Evolutionary conservation across 2,329 filamentous ascomycete species (phyloP), one percentile per base, ranked within the genome.

Genomic region (Trichoderma asperellum): DNA sequence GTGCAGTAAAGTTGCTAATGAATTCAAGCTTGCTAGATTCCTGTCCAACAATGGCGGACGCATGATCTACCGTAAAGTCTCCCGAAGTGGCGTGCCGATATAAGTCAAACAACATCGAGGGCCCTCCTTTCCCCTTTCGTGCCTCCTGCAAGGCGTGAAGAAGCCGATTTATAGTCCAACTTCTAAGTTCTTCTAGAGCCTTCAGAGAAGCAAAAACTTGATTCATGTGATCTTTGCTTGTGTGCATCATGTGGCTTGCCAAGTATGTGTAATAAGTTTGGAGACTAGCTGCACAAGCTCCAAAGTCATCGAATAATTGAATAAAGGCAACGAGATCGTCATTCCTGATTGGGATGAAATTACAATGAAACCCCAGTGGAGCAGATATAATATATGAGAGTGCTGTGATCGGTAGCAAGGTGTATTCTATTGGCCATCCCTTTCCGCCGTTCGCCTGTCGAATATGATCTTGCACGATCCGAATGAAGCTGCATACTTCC

Each of bases 1-100:
- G 6, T 6, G 62, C 27, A 47, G 24, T 24, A 12, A 34, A 37
- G 10, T 5, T 57, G 1, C 52, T 3, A 2, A 74, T 40, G 18
- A 74, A 67, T 2, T 37, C 43, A 12, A 74, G 69, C 34, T 73
- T 74, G 11, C 69, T 49, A 0, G 27, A 70, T 59, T 73, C 72
- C 34, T 70, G 69, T 1, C 52, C 58, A 18, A 18, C 52, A 1
- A 72, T 24, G 4, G 47, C 12, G 5, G 64, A 56, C 0, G 72
- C 10, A 2, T 35, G 18, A 3, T 58, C 40, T 1, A 64, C 47
- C 2, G 58, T 56, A 12, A 24, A 27, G 0, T 56, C 21, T 0
- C 2, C 12, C 0, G 34, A 29, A 6, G 7, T 32, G 4, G 58
- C 18, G 0, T 0, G 5, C 1, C 3, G 12, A 24, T 52, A 27